phyloP scores from a whole-genome alignment of 2,329 filamentous ascomycete species.

The Sarocladium brachiariae region DNA sequence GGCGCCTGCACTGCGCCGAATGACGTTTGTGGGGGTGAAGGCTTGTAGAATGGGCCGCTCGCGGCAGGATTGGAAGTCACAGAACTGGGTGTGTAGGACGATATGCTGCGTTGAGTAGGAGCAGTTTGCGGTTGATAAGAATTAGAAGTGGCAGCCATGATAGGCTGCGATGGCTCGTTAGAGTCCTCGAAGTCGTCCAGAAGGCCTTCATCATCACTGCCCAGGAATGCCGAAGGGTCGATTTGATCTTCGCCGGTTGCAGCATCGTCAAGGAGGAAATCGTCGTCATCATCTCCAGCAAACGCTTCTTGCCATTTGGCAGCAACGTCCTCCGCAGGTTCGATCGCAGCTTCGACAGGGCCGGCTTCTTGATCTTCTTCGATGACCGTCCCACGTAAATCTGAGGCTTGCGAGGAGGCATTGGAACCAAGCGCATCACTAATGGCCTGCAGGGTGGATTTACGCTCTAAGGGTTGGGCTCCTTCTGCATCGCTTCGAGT shows the following conservation, averaged over 20 bases:
- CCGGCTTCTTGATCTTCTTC: conserved; percentile 21
- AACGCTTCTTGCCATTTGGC: conserved; percentile 81
- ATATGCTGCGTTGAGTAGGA: conserved; percentile 14
- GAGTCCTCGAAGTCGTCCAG: conserved; percentile 59
- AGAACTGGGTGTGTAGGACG: conserved; percentile 17
- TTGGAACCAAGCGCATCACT: conserved; percentile 24
- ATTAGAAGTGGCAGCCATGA: conserved; percentile 21
- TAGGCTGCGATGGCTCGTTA: neutral
- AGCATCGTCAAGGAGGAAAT: conserved; percentile 54
- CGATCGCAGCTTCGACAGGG: conserved; percentile 22
- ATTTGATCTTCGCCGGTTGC: conserved; percentile 36
- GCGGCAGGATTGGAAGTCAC: neutral
- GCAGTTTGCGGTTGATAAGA: conserved; percentile 40
- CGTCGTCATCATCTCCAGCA: conserved; percentile 64
- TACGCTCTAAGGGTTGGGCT: conserved; percentile 46
- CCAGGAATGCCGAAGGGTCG: conserved; percentile 61
- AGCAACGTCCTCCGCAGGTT: conserved; percentile 53
- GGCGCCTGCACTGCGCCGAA: conserved; percentile 26
- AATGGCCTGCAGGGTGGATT: conserved; percentile 64
- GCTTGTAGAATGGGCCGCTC: conserved; percentile 15
- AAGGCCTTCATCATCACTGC: conserved; percentile 81
- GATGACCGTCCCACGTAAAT: conserved; percentile 23
- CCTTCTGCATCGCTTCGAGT: conserved; percentile 15
- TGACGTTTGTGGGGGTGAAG: conserved; percentile 18
- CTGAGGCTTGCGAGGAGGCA: conserved; percentile 20